Conservation (phyloP, 768 basidiomycete genomes). For the Gelatoporia subvermispora region DNA sequence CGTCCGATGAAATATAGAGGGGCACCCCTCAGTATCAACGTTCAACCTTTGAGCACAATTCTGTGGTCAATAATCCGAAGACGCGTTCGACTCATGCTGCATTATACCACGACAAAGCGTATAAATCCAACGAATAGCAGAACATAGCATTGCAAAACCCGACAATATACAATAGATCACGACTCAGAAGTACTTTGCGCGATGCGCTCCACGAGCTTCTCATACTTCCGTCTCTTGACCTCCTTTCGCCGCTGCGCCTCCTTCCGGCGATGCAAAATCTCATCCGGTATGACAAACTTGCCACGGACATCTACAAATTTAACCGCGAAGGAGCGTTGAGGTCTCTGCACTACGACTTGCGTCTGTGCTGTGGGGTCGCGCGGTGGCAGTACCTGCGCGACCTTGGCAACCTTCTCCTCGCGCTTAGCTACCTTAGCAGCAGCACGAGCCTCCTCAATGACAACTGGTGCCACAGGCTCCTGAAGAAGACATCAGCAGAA, state of each 20-base stretch:
- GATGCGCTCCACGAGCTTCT: no score
- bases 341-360: no score
- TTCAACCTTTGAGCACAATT: no score
- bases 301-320: constrained; percentile 73
- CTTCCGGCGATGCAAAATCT: constrained; percentile 44
- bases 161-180: no score
- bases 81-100: no score
- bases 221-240: constrained; percentile 1
- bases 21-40: no score
- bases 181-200: no score
- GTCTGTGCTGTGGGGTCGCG: background rate
- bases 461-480: constrained; percentile 60
- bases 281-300: constrained; percentile 58
- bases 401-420: constrained; percentile 32
- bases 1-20: no score
- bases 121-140: no score
- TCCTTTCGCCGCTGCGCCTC: constrained; percentile 36
- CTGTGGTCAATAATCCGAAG: no score
- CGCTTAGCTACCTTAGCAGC: constrained; percentile 34
- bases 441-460: constrained; percentile 32
- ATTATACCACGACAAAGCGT: no score
- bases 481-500: constrained; percentile 22
- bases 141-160: no score
- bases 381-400: constrained; percentile 34
- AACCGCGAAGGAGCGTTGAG: constrained; percentile 26